Evolutionary conservation across 2,329 filamentous ascomycete genomes (phyloP), one percentile per base, ranked within the genome.

Genomic region (Pochonia chlamydosporia): DNA sequence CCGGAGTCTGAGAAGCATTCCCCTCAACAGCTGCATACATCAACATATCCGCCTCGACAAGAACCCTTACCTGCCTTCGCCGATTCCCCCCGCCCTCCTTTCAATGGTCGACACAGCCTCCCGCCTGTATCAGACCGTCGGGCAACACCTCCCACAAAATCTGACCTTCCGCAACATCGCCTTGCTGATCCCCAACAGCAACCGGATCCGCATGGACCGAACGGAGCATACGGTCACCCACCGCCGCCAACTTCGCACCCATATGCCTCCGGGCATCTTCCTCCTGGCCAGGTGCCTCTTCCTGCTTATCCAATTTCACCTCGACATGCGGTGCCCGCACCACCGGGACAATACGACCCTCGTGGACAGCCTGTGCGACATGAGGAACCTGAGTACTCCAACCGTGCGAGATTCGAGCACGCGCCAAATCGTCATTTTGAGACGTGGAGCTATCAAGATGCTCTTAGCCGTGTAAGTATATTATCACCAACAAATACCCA

Each of bases 381-480:
- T 3, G 76, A 79, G 4, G 72, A 75, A 13, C 62, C 55, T 3
- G 69, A 77, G 3, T 74, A 71, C 44, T 63, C 65, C 46, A 63
- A 61, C 11, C 63, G 71, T 36, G 58, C 58, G 14, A 63, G 71
- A 42, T 78, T 75, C 47, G 74, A 79, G 18, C 57, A 64, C 28
- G 63, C 69, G 3, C 57, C 76, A 2, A 70, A 70, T 47, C 66
- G 73, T 39, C 72, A 75, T 47, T 73, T 78, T 25, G 75, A 80
- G 52, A 68, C 70, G 13, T 79, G 73, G 72, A 70, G 66, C 28
- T 81, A 81, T 47, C 65, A 70, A 25, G 77, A 81, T 41, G 72
- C 70, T 18, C 62, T 81, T 4, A 67, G 68, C 49, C 68, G 72
- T 58, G 78, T 54, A 49, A 16, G 49, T 44, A 6, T 2, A 39